Evolutionary conservation across 257 asterid species (phyloP).

Genomic region (Solanum dulcamara): DNA sequence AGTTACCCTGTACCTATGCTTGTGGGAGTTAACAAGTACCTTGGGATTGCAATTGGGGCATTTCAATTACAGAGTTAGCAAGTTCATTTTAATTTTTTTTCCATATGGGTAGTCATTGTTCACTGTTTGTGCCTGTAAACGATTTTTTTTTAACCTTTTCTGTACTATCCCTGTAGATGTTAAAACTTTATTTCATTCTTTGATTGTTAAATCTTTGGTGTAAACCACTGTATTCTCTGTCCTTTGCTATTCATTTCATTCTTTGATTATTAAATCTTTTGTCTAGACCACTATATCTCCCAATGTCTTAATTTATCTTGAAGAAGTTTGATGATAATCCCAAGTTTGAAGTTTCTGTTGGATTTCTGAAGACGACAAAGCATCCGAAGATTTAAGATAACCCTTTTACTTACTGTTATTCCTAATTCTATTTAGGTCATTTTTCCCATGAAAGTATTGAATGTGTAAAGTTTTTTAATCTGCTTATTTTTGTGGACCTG

Average conservation of each 20-base stretch:
- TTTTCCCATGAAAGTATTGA: neutral
- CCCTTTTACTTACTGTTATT: neutral
- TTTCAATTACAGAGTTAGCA: neutral
- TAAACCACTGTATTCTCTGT: neutral
- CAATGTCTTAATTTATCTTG: neutral
- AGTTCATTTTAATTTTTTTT: neutral
- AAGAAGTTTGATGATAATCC: neutral
- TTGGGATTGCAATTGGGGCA: neutral
- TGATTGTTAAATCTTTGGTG: neutral
- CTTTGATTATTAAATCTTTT: neutral
- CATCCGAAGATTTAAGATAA: neutral
- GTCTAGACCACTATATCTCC: neutral
- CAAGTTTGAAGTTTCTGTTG: neutral
- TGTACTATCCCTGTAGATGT: neutral
- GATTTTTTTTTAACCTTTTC: neutral
- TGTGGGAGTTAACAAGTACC: neutral
- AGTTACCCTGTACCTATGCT: neutral
- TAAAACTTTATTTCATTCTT: neutral
- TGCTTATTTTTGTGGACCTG: neutral
- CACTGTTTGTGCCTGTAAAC: neutral
- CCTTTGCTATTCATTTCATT: neutral
- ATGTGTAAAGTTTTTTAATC: neutral
- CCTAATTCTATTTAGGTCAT: neutral
- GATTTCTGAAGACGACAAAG: neutral
- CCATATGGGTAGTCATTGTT: neutral